These are phyloP conservation scores for Aspergillus udagawae DNA, from an alignment of 2,329 filamentous ascomycete genomes.

Conservation along the genomic window DNA sequence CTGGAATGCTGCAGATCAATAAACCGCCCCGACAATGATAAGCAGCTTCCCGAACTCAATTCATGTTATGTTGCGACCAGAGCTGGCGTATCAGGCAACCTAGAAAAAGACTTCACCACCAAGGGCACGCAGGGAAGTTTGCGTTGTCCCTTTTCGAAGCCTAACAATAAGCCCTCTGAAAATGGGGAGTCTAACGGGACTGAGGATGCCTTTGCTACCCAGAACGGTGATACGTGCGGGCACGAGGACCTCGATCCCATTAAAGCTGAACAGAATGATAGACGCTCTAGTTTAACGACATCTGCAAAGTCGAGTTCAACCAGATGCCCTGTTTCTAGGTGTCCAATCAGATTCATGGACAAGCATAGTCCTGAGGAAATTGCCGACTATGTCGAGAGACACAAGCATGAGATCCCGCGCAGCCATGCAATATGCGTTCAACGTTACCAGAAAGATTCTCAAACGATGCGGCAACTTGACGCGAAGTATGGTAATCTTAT, in stretches of 20 bases:
- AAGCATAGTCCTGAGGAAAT: constrained; percentile 92
- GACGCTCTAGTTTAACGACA: constrained; percentile 38
- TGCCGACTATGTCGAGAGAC: constrained; percentile 86
- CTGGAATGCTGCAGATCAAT: constrained; percentile 39
- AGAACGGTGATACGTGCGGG: constrained; percentile 40
- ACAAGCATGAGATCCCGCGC: constrained; percentile 90
- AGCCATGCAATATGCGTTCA: constrained; percentile 91
- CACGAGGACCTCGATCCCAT: constrained; percentile 59
- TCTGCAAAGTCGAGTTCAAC: constrained; percentile 47
- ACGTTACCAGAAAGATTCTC: constrained; percentile 81
- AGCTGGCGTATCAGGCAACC: constrained; percentile 60
- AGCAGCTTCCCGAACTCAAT: constrained; percentile 29
- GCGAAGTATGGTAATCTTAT: constrained; percentile 90
- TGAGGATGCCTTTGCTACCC: constrained; percentile 36
- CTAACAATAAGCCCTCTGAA: constrained; percentile 39
- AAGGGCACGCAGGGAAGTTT: constrained; percentile 74
- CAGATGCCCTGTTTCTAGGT: constrained; percentile 68
- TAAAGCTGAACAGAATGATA: constrained; percentile 46
- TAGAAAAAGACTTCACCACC: constrained; percentile 90
- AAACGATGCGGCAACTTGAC: constrained; percentile 81
- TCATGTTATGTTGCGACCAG: constrained; percentile 38
- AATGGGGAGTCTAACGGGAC: constrained; percentile 36
- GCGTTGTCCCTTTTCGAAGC: constrained; percentile 71
- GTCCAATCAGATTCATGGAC: constrained; percentile 88
- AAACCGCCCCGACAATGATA: constrained; percentile 27